Evolutionary conservation across 1,284 basidiomycete genomes (phyloP), one percentile per base, ranked within the genome.

Genomic region (Fomitopsis schrenkii): DNA sequence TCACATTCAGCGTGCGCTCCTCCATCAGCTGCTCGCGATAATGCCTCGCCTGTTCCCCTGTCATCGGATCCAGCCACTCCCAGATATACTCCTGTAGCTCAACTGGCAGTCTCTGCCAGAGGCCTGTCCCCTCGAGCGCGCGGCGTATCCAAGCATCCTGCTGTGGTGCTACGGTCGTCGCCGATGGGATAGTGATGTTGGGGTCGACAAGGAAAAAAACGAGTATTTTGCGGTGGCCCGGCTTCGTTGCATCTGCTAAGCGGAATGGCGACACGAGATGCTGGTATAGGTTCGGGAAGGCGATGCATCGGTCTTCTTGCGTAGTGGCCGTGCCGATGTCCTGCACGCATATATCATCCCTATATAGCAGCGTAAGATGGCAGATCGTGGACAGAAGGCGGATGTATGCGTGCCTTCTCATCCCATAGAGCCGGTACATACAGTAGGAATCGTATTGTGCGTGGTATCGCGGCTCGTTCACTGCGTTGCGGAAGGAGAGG

Each of bases 121-220:
- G 50, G 17, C 7, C 12, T 12, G 50, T 53, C 3, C 30, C 12
- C n/a, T 36, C 30, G 12, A 53, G 33, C 5, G 50, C 50, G 15
- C 50, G 28, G 30, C 50, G 50, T 9, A 53, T 35, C 72, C 66
- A 63, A 54, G 59, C 44, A 33, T 52, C 41, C 41, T 66, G 68
- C 57, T 70, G 68, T 17, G 65, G 64, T 2, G 64, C 62, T 9
- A 70, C 63, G 19, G 53, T 38, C 8, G 63, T 61, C n/a, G 70
- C 65, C 8, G 65, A 68, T 3, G 57, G 52, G 12, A 71, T 62
- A 1, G n/a, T 10, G 17, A 55, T 36, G 19, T 59, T 57, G 3
- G 75, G 74, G 55, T 75, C 71, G 52, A 74, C 69, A 52, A 76
- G 64, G 69, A 75, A 77, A 42, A 75, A 68, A 26, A 67, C 68